phyloP scores from a whole-genome alignment of 495 filamentous ascomycete species.

The Chaetomidium leptoderma region DNA sequence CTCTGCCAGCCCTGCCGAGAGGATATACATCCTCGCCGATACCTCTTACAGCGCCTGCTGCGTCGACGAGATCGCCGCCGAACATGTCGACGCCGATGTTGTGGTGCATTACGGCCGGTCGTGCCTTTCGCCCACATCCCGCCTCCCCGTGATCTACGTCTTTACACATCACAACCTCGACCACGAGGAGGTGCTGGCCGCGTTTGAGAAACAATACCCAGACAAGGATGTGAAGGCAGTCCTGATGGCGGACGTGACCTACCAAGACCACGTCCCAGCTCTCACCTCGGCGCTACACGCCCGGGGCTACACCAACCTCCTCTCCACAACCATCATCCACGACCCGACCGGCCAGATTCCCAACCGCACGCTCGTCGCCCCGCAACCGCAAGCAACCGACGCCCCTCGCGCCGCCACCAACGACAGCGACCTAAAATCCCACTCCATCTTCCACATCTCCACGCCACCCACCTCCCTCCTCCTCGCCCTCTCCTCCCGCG shows the following conservation, averaged over 20 bases:
- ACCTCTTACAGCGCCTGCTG: conserved; percentile 97
- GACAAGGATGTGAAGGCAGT: conserved; percentile 61
- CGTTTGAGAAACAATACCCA: conserved; percentile 66
- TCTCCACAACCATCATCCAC: conserved; percentile 66
- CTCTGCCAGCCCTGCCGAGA: conserved; percentile 26
- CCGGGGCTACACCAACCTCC: conserved; percentile 65
- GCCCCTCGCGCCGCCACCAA: conserved; percentile 30
- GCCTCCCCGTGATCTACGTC: conserved; percentile 86
- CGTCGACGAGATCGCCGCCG: conserved; percentile 94
- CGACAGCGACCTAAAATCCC: conserved; percentile 55
- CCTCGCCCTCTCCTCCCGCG: conserved; percentile 79
- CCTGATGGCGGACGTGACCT: conserved; percentile 87
- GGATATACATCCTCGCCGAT: conserved; percentile 84
- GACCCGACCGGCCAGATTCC: conserved; percentile 77
- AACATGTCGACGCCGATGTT: conserved; percentile 85
- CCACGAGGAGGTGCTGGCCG: conserved; percentile 50
- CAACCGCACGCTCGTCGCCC: conserved; percentile 60
- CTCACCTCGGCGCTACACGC: conserved; percentile 48
- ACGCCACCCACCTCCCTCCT: conserved; percentile 78
- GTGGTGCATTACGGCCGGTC: conserved; percentile 93
- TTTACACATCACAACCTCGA: conserved; percentile 72
- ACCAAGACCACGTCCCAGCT: conserved; percentile 60
- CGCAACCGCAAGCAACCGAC: conserved; percentile 1
- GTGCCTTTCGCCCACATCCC: conserved; percentile 84
- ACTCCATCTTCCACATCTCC: conserved; percentile 86